A percentile compares a stretch with the other conserved stretches of the same genome.
Evolutionary conservation across 768 basidiomycete species (phyloP).

Genomic region (Leucosporidium yakuticum): DNA sequence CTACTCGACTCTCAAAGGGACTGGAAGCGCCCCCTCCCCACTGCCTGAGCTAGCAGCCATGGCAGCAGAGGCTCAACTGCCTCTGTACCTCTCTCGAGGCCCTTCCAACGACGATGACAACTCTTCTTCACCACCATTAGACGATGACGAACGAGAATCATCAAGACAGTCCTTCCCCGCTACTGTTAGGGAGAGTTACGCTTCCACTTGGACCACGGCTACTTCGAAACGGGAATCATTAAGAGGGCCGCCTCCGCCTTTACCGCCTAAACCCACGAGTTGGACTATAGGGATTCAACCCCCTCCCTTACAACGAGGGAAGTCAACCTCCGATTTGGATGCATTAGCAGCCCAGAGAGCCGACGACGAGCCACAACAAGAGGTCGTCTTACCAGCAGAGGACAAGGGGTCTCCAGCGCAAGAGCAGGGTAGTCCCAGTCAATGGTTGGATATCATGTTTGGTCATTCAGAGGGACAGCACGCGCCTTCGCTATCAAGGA

Average conservation of each 20-base stretch:
- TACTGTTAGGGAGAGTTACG: not conserved
- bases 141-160: not conserved
- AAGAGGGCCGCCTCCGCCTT: not conserved
- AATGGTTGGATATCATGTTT: not conserved
- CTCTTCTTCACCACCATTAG: not conserved
- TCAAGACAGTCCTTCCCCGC: conserved; percentile 7
- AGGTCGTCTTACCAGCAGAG: not conserved
- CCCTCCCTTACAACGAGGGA: too few relatives aligned
- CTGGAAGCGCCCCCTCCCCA: not conserved
- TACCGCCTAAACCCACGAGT: conserved; percentile 8
- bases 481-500: not conserved
- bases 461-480: too few relatives aligned
- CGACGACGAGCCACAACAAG: conserved; percentile 1
- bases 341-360: conserved; percentile 1
- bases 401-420: not conserved
- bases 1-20: not conserved
- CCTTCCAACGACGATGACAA: too few relatives aligned
- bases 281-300: not conserved
- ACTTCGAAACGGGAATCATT: not conserved
- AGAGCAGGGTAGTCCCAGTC: conserved; percentile 4
- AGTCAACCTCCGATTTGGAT: not conserved
- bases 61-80: not conserved
- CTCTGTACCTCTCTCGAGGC: not conserved
- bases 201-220: not conserved
- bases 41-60: too few relatives aligned